Conservation (phyloP, 1,139 yeast species). For the Pichia kudriavzevii region DNA sequence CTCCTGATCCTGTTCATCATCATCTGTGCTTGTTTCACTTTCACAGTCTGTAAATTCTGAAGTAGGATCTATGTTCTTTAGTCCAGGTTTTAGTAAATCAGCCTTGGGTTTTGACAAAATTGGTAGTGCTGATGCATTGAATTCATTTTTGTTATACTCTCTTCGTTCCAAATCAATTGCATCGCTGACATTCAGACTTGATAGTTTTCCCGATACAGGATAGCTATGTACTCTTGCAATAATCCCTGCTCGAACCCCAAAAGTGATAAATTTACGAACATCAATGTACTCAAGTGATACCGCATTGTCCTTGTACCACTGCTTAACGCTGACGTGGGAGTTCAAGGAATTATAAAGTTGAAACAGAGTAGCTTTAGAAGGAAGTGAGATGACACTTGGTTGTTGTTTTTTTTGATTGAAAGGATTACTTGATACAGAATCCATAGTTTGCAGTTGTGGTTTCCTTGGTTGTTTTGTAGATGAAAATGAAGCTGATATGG, state of each 20-base stretch:
- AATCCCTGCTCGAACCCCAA: slow-evolving; percentile 76
- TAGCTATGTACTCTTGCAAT: slow-evolving; percentile 75
- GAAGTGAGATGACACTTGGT: slow-evolving; percentile 30
- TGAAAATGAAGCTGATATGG: slow-evolving; percentile 2
- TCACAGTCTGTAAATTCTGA: slow-evolving; percentile 1
- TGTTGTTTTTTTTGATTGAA: slow-evolving; percentile 1
- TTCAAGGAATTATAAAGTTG: slow-evolving; percentile 69
- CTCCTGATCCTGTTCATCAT: slow-evolving; percentile 15
- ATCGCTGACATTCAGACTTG: no score
- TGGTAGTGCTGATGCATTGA: no score
- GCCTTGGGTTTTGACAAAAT: no score
- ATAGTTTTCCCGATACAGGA: slow-evolving; percentile 13
- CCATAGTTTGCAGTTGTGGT: slow-evolving; percentile 5
- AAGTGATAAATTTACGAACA: slow-evolving; percentile 73
- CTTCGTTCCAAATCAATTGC: no score
- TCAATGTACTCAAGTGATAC: slow-evolving; percentile 60
- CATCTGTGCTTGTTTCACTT: slow-evolving; percentile 8
- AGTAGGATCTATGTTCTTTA: no score
- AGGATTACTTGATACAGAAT: slow-evolving; percentile 6
- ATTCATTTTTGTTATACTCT: no score
- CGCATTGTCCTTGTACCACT: slow-evolving; percentile 71
- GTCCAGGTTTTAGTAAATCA: no score
- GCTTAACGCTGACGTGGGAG: slow-evolving; percentile 70
- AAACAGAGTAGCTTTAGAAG: slow-evolving; percentile 62
- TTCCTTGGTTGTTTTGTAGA: slow-evolving; percentile 3